A percentile compares a stretch with the other conserved stretches of the same genome.
These are phyloP conservation scores for Chytridiales sp. DNA, from an alignment of 371 early-diverging fungal species.

Conservation along the genomic window DNA sequence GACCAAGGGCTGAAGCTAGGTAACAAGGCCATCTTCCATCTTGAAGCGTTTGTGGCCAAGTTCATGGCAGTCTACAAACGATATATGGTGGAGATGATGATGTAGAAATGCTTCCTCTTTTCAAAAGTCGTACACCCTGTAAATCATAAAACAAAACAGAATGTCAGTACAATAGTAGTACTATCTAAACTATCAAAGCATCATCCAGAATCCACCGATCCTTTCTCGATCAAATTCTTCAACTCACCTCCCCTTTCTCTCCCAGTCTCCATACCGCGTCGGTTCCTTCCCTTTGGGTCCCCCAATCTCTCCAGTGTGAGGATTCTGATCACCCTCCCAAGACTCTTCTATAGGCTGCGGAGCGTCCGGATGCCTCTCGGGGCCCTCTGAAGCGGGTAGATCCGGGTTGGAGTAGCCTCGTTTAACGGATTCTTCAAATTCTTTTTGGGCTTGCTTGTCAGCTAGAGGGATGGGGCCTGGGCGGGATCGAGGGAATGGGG, in stretches of 20 bases:
- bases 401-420: constrained; percentile 31
- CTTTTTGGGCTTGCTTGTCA: constrained; percentile 65
- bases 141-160: not conserved
- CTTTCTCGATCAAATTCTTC: no score
- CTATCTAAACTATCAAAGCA: no score
- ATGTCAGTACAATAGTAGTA: not conserved
- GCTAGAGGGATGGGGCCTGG: constrained; percentile 78
- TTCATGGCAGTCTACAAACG: constrained; percentile 75
- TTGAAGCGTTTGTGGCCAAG: constrained; percentile 95
- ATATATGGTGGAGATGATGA: constrained; percentile 37
- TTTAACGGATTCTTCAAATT: constrained; percentile 71
- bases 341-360: constrained; percentile 45
- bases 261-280: constrained; percentile 87
- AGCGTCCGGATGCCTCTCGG: constrained; percentile 63
- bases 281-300: constrained; percentile 83
- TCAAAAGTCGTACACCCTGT: no score
- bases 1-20: constrained; percentile 87
- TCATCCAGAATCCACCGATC: no score
- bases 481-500: constrained; percentile 13
- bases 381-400: constrained; percentile 41
- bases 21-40: constrained; percentile 92
- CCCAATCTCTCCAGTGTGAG: constrained; percentile 73
- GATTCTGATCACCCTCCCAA: constrained; percentile 76
- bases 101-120: constrained; percentile 7
- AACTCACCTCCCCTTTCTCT: constrained; percentile 72